Evolutionary conservation across 257 asterid species (phyloP).

Genomic region (Forsythia suspensa): DNA sequence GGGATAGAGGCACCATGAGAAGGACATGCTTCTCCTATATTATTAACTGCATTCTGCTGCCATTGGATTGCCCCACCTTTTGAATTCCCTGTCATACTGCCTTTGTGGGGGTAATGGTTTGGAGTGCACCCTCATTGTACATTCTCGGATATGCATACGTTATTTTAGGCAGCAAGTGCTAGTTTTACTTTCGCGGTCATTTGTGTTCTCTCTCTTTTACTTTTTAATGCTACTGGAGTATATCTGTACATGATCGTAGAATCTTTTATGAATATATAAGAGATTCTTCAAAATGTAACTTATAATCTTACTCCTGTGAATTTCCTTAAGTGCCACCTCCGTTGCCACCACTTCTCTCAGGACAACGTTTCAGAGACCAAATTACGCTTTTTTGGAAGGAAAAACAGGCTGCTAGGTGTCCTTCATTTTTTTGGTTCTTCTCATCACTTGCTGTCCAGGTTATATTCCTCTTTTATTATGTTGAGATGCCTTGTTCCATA

Average conservation of each 20-base stretch:
- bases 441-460: constrained; percentile 76
- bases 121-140: background rate
- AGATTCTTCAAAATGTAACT: constrained; percentile 20
- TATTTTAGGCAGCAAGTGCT: constrained; percentile 1
- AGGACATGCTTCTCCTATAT: background rate
- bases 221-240: background rate
- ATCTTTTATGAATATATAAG: background rate
- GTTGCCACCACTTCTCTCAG: constrained; percentile 83
- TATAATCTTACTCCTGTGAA: constrained; percentile 33
- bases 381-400: constrained; percentile 62
- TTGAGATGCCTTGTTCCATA: constrained; percentile 17
- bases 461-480: constrained; percentile 25
- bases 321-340: constrained; percentile 81
- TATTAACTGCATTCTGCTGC: background rate
- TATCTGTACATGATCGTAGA: background rate
- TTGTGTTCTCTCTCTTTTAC: background rate
- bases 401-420: constrained; percentile 73
- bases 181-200: background rate
- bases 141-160: constrained; percentile 2
- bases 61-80: background rate
- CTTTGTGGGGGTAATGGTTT: background rate
- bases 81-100: background rate
- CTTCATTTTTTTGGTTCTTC: constrained; percentile 78
- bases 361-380: constrained; percentile 63
- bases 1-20: background rate